Base-by-base conservation (phyloP, 1,284 basidiomycete genomes). In the Boletellus dicymbophilus region DNA sequence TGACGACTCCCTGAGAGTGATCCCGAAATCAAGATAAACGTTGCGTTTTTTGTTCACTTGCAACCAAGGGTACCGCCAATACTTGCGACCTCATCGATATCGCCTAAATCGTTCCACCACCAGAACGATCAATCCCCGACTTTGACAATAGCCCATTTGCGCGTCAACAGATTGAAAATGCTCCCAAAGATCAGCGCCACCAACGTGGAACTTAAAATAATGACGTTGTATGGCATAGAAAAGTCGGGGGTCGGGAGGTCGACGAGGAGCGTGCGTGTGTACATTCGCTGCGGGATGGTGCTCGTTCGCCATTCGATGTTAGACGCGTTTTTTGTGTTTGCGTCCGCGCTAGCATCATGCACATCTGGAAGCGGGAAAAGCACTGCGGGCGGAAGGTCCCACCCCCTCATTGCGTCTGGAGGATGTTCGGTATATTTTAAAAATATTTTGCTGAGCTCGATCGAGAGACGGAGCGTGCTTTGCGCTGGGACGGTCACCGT, bases 181-280 rank as follows among this genome's bases (percentile, higher is more conserved):
- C 84, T 90, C 36, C 96, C 96, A 69, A 99, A 98, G 55, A 96
- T 88, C 54, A 98, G 82, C 30, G 96, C 95, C 53, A 95, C 82
- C 42, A 97, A 75, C 10, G 93, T 95, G 63, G 87, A 93, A 49
- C 85, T 94, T 77, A 98, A 89, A 63, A 97, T 96, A 69, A 98
- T 98, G 55, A 98, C 95, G 71, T 98, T 99, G 74, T 98, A 99
- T 12, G 96, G 95, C 95, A 99, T 98, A 63, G 91, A 95, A 70
- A 99, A 99, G 72, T 99, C 96, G 0, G 97, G 97, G 9, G 93
- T 95, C 9, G 96, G 90, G 22, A 98, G 78, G 67, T 97, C 93
- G 37, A 97, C 83, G 23, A 99, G 81, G 18, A 94, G 77, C 12
- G 88, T 80, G 93, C 93, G 69, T 96, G 98, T 48, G 95, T 80